Evolutionary conservation across 352 stramenopile genomes (phyloP).

Genomic region (Globisporangium lucens): DNA sequence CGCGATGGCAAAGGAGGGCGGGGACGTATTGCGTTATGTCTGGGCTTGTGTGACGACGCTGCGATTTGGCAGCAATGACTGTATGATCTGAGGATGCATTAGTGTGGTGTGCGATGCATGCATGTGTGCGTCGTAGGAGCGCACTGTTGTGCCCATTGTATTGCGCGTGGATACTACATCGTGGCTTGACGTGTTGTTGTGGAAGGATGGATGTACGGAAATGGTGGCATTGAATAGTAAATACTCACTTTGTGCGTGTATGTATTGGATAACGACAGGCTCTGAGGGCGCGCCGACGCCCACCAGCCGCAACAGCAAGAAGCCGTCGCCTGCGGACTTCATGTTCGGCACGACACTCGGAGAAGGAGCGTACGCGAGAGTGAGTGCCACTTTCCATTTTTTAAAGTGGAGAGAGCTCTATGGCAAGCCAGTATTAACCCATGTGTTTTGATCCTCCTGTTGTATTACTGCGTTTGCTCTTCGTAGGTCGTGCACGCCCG

Average conservation of each 20-base stretch:
- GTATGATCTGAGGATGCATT: neutral
- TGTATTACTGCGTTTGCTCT: neutral
- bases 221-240: neutral
- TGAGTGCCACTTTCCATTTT: constrained; percentile 24
- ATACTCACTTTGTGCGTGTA: neutral
- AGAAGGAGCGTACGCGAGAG: constrained; percentile 83
- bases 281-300: constrained; percentile 30
- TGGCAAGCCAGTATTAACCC: neutral
- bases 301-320: constrained; percentile 45
- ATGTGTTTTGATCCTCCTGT: neutral
- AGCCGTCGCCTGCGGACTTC: constrained; percentile 83
- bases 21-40: neutral
- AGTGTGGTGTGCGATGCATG: neutral
- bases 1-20: neutral
- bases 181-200: neutral
- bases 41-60: neutral
- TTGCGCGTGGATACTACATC: neutral
- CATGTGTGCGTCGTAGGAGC: neutral
- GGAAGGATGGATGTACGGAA: neutral
- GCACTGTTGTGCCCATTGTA: neutral
- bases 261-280: constrained; percentile 14
- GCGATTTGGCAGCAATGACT: neutral
- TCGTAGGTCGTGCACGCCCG: constrained; percentile 75
- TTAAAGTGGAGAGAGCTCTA: neutral
- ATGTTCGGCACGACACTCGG: constrained; percentile 88